Base-by-base conservation (phyloP, 495 filamentous ascomycete genomes). In the Talaromyces nanjingensis region DNA sequence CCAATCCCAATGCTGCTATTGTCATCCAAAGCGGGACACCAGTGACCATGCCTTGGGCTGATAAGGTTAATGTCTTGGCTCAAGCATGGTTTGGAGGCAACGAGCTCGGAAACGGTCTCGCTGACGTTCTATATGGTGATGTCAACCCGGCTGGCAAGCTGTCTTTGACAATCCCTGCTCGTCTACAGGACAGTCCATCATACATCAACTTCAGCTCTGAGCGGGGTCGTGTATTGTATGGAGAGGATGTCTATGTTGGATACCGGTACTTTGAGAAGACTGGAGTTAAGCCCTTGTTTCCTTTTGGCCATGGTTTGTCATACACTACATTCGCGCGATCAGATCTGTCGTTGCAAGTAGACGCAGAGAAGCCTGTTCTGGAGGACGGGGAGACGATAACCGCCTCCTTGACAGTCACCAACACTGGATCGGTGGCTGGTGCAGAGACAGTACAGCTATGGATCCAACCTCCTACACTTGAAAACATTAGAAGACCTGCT, bases 1-100 rank as follows among this genome's bases (percentile, higher is more conserved):
- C 84, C 1, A 92, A 93, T 68, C 87, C 90, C 7, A 82, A 82
- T 37, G 86, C 91, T 2, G 81, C 92, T 1, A 84, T 96, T 2
- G 89, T 94, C 16, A 88, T 91, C 68, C 90, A 96, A 68, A 90
- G 88, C 33, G 91, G 92, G 12, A 92, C 91, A 1, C 91, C 91
- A 0, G 88, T 96, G 8, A 85, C 85, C 3, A 93, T 96, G 91
- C 90, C 89, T 0, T 96, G 91, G 91, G 86, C 78, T 0, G 76
- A 85, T 63, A 76, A 83, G 20, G 84, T 88, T 14, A 83, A 86
- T 9, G 85, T 89, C 11, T 83, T 92, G n/a, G 60, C 91, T 0
- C 88, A 91, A 68, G 89, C 85, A 6, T 92, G 88, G 88, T 88
- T 86, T 62, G 84, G 84, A 53, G 86, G 86, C 6, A 86, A 84